These are phyloP conservation scores for Rugonectria rugulosa DNA, from an alignment of 2,329 filamentous ascomycete species.

Conservation along the genomic window DNA sequence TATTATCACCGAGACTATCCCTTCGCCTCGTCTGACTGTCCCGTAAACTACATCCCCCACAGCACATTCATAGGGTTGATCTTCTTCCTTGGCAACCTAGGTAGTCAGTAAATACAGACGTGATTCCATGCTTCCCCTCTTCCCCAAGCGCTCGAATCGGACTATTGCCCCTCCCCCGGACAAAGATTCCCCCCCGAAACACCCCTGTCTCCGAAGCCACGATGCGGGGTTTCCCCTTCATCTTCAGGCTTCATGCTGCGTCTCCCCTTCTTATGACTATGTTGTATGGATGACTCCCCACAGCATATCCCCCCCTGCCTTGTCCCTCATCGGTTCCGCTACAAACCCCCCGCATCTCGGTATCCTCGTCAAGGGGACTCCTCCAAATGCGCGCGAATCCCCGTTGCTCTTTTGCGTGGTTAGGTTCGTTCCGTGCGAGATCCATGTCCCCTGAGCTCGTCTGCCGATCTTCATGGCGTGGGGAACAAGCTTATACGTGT, in stretches of 20 bases:
- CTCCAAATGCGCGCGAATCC: slow-evolving; percentile 21
- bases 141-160: slow-evolving; percentile 23
- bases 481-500: too few species aligned
- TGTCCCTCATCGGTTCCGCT: slow-evolving; percentile 1
- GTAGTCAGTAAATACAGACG: too few species aligned
- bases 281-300: neutral
- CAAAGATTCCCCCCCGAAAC: slow-evolving; percentile 4
- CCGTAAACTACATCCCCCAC: too few species aligned
- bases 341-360: slow-evolving; percentile 8
- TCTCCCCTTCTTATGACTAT: neutral
- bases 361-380: neutral
- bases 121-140: neutral
- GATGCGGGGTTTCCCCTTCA: neutral
- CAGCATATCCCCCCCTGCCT: neutral
- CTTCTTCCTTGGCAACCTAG: too few species aligned
- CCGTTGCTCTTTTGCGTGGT: neutral
- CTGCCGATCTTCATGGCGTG: slow-evolving; percentile 13
- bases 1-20: too few species aligned
- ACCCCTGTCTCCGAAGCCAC: slow-evolving; percentile 4
- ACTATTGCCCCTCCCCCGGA: slow-evolving; percentile 10
- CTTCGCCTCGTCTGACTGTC: too few species aligned
- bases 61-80: too few species aligned
- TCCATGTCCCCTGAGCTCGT: neutral
- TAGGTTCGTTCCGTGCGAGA: neutral
- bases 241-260: neutral